Conservation (phyloP, 2,329 filamentous ascomycete genomes). For the Diplodia sapinea region DNA sequence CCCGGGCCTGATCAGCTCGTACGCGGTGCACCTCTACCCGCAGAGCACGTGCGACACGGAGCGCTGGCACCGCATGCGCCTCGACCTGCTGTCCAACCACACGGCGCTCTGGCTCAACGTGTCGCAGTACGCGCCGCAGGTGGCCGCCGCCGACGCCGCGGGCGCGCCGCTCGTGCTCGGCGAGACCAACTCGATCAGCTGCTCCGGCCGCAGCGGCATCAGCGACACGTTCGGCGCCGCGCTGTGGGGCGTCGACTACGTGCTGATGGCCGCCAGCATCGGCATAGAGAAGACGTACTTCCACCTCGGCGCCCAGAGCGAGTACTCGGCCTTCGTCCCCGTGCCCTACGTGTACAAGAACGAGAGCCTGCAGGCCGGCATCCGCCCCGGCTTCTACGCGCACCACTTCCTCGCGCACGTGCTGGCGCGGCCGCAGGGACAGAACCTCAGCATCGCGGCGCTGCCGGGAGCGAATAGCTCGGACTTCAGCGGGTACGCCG, state of each 20-base stretch:
- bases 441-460: not conserved
- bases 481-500: conserved; percentile 26
- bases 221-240: conserved; percentile 57
- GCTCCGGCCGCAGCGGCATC: conserved; percentile 42
- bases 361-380: conserved; percentile 14
- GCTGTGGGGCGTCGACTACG: conserved; percentile 59
- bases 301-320: conserved; percentile 54
- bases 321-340: conserved; percentile 31
- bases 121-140: conserved; percentile 33
- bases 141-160: conserved; percentile 32
- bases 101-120: conserved; percentile 33
- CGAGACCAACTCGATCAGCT: conserved; percentile 42
- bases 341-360: conserved; percentile 24
- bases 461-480: conserved; percentile 14
- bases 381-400: conserved; percentile 28
- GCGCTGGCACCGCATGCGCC: conserved; percentile 32
- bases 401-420: conserved; percentile 31
- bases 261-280: conserved; percentile 25
- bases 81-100: conserved; percentile 34
- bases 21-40: conserved; percentile 27
- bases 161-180: conserved; percentile 37
- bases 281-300: conserved; percentile 49
- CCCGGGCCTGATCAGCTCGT: conserved; percentile 15
- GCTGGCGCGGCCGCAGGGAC: not conserved
- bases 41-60: conserved; percentile 30